A percentile compares a stretch with the other conserved stretches of the same genome.
Conservation (phyloP, 1,284 basidiomycete species). For the Clitocybe nebularis region DNA sequence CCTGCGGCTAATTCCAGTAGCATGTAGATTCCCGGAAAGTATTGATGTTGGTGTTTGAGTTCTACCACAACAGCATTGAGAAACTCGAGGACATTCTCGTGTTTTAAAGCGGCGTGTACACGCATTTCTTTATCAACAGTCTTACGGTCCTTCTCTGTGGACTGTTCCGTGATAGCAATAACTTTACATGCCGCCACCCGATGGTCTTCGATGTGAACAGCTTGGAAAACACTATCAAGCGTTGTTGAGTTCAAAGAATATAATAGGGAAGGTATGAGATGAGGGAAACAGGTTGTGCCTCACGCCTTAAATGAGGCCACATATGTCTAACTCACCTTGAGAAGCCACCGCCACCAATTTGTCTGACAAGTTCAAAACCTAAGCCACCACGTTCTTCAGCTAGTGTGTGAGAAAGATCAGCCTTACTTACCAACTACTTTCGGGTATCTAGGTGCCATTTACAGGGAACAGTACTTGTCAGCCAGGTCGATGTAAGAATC, state of each 20-base stretch:
- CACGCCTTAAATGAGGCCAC: too few species aligned
- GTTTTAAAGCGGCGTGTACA: slow-evolving; percentile 82
- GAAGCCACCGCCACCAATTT: slow-evolving; percentile 84
- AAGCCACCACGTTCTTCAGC: neutral
- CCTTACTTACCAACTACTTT: slow-evolving; percentile 35
- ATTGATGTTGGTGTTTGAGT: slow-evolving; percentile 51
- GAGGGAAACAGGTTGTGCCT: neutral
- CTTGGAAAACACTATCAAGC: slow-evolving; percentile 69
- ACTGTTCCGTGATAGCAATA: slow-evolving; percentile 57
- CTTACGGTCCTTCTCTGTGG: slow-evolving; percentile 66
- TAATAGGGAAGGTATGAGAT: too few species aligned
- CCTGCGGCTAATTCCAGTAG: slow-evolving; percentile 90
- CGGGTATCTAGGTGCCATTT: slow-evolving; percentile 28
- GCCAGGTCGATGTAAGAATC: too few species aligned
- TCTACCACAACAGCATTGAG: slow-evolving; percentile 76
- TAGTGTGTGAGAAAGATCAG: neutral
- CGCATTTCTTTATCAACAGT: slow-evolving; percentile 92
- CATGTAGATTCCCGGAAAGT: slow-evolving; percentile 86
- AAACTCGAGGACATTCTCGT: slow-evolving; percentile 84
- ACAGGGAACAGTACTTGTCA: neutral
- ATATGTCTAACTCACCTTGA: slow-evolving; percentile 74
- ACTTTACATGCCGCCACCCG: slow-evolving; percentile 85
- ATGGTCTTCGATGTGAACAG: slow-evolving; percentile 64
- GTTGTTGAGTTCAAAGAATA: neutral
- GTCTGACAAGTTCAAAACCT: slow-evolving; percentile 71